Evolutionary conservation across 2,329 filamentous ascomycete species (phyloP).

Genomic region (Alternaria tenuissima): DNA sequence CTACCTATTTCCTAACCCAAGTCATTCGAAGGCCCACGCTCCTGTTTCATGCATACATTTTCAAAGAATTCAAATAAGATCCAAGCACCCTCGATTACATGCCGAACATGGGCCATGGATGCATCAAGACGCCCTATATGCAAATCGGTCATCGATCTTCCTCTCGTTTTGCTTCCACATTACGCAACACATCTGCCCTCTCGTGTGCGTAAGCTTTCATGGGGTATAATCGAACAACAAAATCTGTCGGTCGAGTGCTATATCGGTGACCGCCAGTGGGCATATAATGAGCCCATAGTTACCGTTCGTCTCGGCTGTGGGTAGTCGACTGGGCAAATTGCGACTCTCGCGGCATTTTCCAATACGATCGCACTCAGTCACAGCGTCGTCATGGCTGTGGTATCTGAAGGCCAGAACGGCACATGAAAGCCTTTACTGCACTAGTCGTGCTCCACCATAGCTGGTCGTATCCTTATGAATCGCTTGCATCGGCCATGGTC

Average conservation of each 20-base stretch:
- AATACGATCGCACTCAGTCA: background rate
- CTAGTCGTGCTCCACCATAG: background rate
- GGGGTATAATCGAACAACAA: constrained; percentile 6
- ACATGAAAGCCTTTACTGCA: constrained; percentile 2
- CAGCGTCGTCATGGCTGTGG: background rate
- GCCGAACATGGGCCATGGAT: background rate
- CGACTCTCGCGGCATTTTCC: background rate
- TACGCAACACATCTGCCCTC: background rate
- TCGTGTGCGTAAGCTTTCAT: background rate
- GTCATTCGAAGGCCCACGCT: constrained; percentile 1
- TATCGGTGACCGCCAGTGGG: background rate
- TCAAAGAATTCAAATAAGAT: background rate
- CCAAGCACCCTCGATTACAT: constrained; percentile 1
- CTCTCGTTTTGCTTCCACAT: background rate
- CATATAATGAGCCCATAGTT: background rate
- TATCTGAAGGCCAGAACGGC: background rate
- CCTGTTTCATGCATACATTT: constrained; percentile 5
- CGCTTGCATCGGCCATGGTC: constrained; percentile 44
- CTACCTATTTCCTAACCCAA: background rate
- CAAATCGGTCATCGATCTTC: constrained; percentile 3
- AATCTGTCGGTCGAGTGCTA: background rate
- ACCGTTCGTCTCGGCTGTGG: background rate
- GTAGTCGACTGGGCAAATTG: background rate
- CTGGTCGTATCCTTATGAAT: constrained; percentile 12
- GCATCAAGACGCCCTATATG: constrained; percentile 5